A percentile compares a stretch with the other conserved stretches of the same genome.
phyloP scores from a whole-genome alignment of 176 grass and related monocot genomes.

The Oryza glumipatula region DNA sequence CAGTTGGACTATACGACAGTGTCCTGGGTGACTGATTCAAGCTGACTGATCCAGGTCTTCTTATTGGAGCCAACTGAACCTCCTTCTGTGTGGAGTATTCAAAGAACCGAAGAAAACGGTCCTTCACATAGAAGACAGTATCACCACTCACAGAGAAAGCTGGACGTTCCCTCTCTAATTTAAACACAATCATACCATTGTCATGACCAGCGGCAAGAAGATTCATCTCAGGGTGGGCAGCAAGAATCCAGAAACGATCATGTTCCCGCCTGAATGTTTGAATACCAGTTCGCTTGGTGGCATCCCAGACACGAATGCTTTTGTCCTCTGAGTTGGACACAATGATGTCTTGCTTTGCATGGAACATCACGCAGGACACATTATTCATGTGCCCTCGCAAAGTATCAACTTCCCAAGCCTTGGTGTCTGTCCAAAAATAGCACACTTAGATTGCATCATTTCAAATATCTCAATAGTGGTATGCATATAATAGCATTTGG shows the following conservation, averaged over 20 bases:
- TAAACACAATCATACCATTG: constrained; percentile 96
- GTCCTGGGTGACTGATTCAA: constrained; percentile 88
- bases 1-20: constrained; percentile 86
- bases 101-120: constrained; percentile 80
- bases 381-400: constrained; percentile 98
- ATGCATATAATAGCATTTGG: neutral
- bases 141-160: constrained; percentile 86
- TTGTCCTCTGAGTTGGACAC: constrained; percentile 99
- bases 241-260: constrained; percentile 97
- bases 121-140: constrained; percentile 88
- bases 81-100: constrained; percentile 90
- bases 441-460: neutral
- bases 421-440: constrained; percentile 70
- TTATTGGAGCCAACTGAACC: constrained; percentile 82
- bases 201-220: constrained; percentile 99
- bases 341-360: constrained; percentile 95
- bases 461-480: neutral
- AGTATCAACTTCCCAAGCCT: constrained; percentile 99
- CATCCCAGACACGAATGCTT: constrained; percentile 98
- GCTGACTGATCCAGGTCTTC: constrained; percentile 82
- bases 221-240: constrained; percentile 94
- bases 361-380: constrained; percentile 97
- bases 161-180: constrained; percentile 91
- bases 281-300: constrained; percentile 89
- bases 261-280: constrained; percentile 94